phyloP scores from a whole-genome alignment of 495 filamentous ascomycete species.

The Xylaria curta region DNA sequence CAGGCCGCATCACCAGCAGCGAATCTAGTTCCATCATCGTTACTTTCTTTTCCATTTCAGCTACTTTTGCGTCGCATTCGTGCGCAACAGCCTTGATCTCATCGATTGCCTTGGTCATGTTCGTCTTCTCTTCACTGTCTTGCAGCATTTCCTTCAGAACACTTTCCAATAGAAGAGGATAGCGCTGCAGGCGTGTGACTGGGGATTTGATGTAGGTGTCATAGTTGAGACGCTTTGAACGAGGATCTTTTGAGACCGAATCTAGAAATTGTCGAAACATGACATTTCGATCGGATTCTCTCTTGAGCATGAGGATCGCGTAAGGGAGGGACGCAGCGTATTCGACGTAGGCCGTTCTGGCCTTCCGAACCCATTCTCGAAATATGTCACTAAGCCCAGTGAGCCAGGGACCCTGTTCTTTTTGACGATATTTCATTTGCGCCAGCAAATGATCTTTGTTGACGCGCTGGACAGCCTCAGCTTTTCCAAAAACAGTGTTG shows the following conservation, averaged over 20 bases:
- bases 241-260: conserved; percentile 74
- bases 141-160: conserved; percentile 82
- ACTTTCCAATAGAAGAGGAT: conserved; percentile 80
- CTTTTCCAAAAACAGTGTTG: conserved; percentile 84
- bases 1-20: conserved; percentile 82
- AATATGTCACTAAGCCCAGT: conserved; percentile 96
- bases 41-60: conserved; percentile 91
- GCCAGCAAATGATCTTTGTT: conserved; percentile 95
- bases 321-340: conserved; percentile 89
- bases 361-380: conserved; percentile 97
- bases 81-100: conserved; percentile 91
- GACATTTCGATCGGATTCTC: conserved; percentile 83
- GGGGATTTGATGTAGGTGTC: conserved; percentile 92
- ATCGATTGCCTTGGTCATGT: conserved; percentile 85
- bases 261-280: conserved; percentile 88
- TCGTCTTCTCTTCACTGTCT: conserved; percentile 90
- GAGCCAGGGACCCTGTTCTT: conserved; percentile 95
- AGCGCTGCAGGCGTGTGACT: conserved; percentile 91
- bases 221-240: conserved; percentile 88
- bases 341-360: conserved; percentile 84
- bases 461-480: conserved; percentile 85
- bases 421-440: conserved; percentile 95
- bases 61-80: conserved; percentile 94
- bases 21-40: conserved; percentile 81
- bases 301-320: conserved; percentile 81